Percentiles rank a stretch among this genome's conserved stretches.
Conservation (phyloP, 148 eudicot species). For the Suaeda aralocaspica region DNA sequence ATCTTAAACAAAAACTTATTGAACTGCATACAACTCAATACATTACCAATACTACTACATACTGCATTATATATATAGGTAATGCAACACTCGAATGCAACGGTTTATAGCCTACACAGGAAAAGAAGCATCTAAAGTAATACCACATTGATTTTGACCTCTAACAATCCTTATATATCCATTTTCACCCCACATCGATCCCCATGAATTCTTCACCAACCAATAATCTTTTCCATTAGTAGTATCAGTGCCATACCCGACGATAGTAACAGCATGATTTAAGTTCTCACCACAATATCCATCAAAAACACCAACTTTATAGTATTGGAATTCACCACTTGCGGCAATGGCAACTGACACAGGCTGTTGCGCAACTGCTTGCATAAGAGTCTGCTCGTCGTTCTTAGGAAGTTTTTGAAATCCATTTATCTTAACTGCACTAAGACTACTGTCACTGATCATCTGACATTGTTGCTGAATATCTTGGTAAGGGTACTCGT, state of each 20-base stretch:
- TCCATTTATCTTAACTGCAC: constrained; percentile 23
- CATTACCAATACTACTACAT: too few species aligned
- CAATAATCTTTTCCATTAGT: constrained; percentile 25
- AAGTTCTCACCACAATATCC: constrained; percentile 22
- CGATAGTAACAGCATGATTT: constrained; percentile 32
- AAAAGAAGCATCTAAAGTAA: neutral
- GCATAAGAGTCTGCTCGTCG: constrained; percentile 24
- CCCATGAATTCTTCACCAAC: constrained; percentile 43
- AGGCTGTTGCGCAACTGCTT: constrained; percentile 33
- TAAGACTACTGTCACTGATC: neutral
- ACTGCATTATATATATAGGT: too few species aligned
- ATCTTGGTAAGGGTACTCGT: constrained; percentile 35
- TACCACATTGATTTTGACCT: constrained; percentile 20
- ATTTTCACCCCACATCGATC: constrained; percentile 34
- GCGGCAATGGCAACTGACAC: constrained; percentile 21
- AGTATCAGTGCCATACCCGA: constrained; percentile 29
- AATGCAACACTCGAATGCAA: too few species aligned
- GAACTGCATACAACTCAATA: too few species aligned
- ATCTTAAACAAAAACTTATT: too few species aligned
- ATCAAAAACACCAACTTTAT: constrained; percentile 15
- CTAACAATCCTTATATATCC: constrained; percentile 33
- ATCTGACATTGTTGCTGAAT: constrained; percentile 14
- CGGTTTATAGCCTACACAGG: too few species aligned
- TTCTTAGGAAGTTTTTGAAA: constrained; percentile 12
- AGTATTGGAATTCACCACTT: constrained; percentile 26